Percentiles rank a stretch among this genome's conserved stretches.
phyloP scores from a whole-genome alignment of 2,329 filamentous ascomycete genomes.

The Sporothrix euskadiensis region DNA sequence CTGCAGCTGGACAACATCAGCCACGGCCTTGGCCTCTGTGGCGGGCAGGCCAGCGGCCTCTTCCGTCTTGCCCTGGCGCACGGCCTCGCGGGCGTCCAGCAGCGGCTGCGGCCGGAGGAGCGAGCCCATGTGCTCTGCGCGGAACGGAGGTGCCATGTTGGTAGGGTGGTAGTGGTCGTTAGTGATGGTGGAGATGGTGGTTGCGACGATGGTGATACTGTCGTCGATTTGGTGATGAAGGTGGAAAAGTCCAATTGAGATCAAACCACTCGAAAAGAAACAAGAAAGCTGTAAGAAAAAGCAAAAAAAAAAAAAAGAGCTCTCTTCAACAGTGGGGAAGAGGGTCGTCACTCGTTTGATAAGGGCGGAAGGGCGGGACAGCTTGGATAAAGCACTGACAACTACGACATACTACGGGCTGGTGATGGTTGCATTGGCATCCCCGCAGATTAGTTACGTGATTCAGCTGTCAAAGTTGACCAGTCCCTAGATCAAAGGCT shows the following conservation, averaged over 20 bases:
- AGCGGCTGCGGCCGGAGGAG: slow-evolving; percentile 67
- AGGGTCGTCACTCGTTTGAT: slow-evolving; percentile 8
- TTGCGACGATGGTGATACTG: background rate
- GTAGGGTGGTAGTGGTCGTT: background rate
- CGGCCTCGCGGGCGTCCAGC: slow-evolving; percentile 52
- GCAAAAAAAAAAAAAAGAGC: background rate
- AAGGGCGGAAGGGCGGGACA: slow-evolving; percentile 9
- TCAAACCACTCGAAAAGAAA: background rate
- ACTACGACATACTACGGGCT: background rate
- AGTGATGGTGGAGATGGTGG: background rate
- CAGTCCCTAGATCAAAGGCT: background rate
- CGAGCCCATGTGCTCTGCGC: slow-evolving; percentile 75
- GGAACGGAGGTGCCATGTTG: slow-evolving; percentile 51
- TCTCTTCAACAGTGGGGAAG: background rate
- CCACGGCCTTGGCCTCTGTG: slow-evolving; percentile 59
- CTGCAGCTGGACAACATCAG: slow-evolving; percentile 60
- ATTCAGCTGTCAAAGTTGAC: background rate
- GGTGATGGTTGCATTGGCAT: slow-evolving; percentile 20
- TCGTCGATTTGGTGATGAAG: background rate
- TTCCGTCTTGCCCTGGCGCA: slow-evolving; percentile 56
- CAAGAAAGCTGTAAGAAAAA: background rate
- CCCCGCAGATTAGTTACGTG: slow-evolving; percentile 13
- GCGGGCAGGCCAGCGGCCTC: slow-evolving; percentile 48
- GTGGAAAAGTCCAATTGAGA: background rate
- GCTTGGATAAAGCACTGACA: background rate